Conservation (phyloP, 805 yeast genomes). For the Sugiyamaella qingdaonensis region DNA sequence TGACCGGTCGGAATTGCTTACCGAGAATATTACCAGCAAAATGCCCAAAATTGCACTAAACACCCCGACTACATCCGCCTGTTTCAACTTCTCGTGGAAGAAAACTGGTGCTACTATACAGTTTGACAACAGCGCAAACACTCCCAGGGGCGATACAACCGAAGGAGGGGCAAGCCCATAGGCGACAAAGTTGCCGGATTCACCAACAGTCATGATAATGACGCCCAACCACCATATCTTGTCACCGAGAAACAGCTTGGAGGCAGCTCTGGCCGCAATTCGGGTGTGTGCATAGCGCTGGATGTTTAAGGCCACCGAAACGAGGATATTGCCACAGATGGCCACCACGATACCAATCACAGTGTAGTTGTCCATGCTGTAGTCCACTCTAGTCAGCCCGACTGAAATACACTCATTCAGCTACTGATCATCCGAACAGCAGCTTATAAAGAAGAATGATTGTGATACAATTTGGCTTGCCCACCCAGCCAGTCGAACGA, state of each 20-base stretch:
- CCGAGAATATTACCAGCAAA: slow-evolving; percentile 38
- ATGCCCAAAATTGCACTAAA: slow-evolving; percentile 41
- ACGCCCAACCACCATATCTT: slow-evolving; percentile 43
- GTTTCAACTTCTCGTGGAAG: slow-evolving; percentile 38
- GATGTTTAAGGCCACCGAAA: slow-evolving; percentile 38
- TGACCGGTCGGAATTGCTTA: not conserved
- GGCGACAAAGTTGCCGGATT: slow-evolving; percentile 45
- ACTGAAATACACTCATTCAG: too few relatives aligned
- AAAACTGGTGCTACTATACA: slow-evolving; percentile 46
- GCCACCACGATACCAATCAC: slow-evolving; percentile 35
- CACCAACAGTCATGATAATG: slow-evolving; percentile 42
- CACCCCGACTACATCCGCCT: slow-evolving; percentile 39
- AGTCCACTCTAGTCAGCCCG: not conserved
- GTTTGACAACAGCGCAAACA: slow-evolving; percentile 45
- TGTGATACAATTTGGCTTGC: too few relatives aligned
- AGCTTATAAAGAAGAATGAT: too few relatives aligned
- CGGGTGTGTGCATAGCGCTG: slow-evolving; percentile 39
- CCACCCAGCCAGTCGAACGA: too few relatives aligned
- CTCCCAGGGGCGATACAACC: slow-evolving; percentile 48
- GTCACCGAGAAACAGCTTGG: slow-evolving; percentile 10
- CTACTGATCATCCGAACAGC: too few relatives aligned
- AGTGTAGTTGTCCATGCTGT: slow-evolving; percentile 14
- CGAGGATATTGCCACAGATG: slow-evolving; percentile 36
- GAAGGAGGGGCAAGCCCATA: slow-evolving; percentile 48
- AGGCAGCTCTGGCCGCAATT: slow-evolving; percentile 20